A percentile compares a stretch with the other conserved stretches of the same genome.
Evolutionary conservation across 2,329 filamentous ascomycete species (phyloP).

Genomic region (Neurospora sp.): DNA sequence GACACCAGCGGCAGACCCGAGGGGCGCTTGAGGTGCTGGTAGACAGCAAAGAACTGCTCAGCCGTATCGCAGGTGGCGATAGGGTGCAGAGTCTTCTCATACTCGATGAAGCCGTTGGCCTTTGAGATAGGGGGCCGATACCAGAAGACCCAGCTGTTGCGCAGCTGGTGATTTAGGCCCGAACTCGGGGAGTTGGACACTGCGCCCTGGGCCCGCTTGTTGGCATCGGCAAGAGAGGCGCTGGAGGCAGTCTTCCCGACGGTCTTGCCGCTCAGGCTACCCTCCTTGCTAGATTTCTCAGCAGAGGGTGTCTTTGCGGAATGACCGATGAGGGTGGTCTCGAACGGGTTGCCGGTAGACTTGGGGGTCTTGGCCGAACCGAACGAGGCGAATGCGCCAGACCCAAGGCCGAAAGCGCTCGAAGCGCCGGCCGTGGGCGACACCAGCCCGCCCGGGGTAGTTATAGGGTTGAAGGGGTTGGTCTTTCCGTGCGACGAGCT

Average conservation of each 20-base stretch:
- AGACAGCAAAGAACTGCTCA: constrained; percentile 87
- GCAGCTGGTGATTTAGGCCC: constrained; percentile 47
- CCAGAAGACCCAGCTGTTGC: constrained; percentile 92
- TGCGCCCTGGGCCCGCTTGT: constrained; percentile 28
- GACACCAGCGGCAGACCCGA: constrained; percentile 83
- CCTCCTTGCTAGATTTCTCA: constrained; percentile 54
- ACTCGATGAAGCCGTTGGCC: constrained; percentile 77
- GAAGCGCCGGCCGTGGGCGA: constrained; percentile 72
- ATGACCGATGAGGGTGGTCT: constrained; percentile 51
- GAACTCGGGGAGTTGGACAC: constrained; percentile 25
- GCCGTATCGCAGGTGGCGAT: constrained; percentile 73
- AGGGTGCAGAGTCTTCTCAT: constrained; percentile 90
- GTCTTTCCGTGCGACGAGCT: constrained; percentile 63
- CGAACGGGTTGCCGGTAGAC: constrained; percentile 70
- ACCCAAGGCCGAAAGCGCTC: constrained; percentile 86
- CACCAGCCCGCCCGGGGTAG: constrained; percentile 59
- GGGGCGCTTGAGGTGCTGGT: constrained; percentile 80
- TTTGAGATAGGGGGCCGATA: constrained; percentile 95
- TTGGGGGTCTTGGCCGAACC: constrained; percentile 83
- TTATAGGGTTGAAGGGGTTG: constrained; percentile 71
- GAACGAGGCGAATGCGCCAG: constrained; percentile 94
- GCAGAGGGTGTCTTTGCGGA: constrained; percentile 42
- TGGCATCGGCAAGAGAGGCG: constrained; percentile 36
- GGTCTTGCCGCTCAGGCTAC: constrained; percentile 20
- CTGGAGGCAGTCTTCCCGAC: constrained; percentile 30